Conservation (phyloP, 2,329 filamentous ascomycete genomes). For the Grosmannia huntii region DNA sequence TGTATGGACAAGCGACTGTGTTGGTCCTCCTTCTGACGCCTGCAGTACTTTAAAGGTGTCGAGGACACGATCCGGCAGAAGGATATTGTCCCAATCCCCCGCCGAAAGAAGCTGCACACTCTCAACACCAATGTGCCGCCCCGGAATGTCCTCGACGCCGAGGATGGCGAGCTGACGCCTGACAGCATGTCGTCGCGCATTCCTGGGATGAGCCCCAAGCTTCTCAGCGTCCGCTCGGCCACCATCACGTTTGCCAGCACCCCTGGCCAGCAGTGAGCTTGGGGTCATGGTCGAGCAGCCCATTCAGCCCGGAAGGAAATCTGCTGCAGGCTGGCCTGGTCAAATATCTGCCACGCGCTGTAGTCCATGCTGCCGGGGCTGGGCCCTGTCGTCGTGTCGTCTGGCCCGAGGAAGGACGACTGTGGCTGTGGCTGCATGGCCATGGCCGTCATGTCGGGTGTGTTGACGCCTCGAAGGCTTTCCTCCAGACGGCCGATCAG, state of each 20-base stretch:
- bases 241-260: slow-evolving; percentile 4
- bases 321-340: slow-evolving; percentile 10
- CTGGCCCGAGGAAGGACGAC: background rate
- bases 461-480: slow-evolving; percentile 6
- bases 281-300: background rate
- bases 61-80: slow-evolving; percentile 20
- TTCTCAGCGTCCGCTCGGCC: slow-evolving; percentile 5
- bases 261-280: background rate
- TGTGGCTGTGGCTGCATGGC: background rate
- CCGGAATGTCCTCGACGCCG: background rate
- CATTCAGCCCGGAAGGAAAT: background rate
- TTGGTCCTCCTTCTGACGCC: background rate
- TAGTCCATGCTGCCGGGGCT: slow-evolving; percentile 2
- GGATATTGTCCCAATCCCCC: too few relatives aligned
- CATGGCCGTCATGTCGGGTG: background rate
- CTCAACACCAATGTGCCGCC: background rate
- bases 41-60: slow-evolving; percentile 45
- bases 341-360: slow-evolving; percentile 9
- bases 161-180: slow-evolving; percentile 3
- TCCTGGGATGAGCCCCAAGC: background rate
- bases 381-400: background rate
- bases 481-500: slow-evolving; percentile 8
- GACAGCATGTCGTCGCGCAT: slow-evolving; percentile 9
- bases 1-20: background rate
- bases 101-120: background rate